Evolutionary conservation across 768 basidiomycete genomes (phyloP).

Genomic region (Termitomyces sp.): DNA sequence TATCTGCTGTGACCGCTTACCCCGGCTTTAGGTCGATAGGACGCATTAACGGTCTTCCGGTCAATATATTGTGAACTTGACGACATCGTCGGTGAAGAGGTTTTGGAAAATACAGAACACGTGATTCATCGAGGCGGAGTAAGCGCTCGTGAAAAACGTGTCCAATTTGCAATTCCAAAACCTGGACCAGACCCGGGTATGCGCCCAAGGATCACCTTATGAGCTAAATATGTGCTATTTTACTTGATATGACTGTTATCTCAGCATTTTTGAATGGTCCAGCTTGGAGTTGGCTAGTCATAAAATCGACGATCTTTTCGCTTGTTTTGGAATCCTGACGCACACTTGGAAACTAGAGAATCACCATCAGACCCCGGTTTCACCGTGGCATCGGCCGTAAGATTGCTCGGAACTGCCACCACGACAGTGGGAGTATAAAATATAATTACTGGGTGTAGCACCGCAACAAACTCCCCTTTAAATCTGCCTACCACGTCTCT

Average conservation of each 20-base stretch:
- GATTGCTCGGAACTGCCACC: constrained; percentile 2
- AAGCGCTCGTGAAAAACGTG: too few species aligned
- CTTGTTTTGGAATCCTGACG: too few species aligned
- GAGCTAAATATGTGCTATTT: not conserved
- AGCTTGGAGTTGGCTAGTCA: not conserved
- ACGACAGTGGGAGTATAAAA: not conserved
- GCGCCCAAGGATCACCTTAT: not conserved
- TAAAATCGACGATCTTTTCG: too few species aligned
- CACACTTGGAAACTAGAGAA: too few species aligned
- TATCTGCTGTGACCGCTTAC: constrained; percentile 28
- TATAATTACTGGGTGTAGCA: not conserved
- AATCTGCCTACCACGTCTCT: not conserved
- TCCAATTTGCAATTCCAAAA: too few species aligned
- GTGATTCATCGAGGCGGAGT: constrained; percentile 1
- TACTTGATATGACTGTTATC: not conserved
- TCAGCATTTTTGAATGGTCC: not conserved
- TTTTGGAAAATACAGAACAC: constrained; percentile 6
- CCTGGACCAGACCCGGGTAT: constrained; percentile 2
- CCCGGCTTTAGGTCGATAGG: constrained; percentile 52
- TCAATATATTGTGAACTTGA: constrained; percentile 37
- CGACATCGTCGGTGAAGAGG: constrained; percentile 4
- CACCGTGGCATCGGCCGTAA: not conserved
- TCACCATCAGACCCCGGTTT: constrained; percentile 4
- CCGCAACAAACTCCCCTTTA: not conserved
- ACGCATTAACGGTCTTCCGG: constrained; percentile 36